Conservation (phyloP, 192 early-diverging fungal species). For the Chytriomyces confervae region DNA sequence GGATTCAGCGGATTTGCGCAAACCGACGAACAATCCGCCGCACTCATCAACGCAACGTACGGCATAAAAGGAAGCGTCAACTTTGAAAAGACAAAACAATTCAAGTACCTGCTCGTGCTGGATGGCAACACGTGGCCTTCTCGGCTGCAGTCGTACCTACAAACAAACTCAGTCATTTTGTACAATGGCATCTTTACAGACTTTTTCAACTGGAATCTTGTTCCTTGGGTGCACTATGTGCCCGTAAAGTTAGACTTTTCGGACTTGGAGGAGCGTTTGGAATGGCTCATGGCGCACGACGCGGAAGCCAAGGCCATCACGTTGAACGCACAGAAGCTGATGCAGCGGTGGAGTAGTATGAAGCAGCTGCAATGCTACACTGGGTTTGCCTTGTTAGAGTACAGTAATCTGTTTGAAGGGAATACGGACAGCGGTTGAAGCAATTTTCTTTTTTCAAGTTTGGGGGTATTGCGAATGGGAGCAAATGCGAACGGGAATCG, state of each 20-base stretch:
- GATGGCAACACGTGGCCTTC: slow-evolving; percentile 32
- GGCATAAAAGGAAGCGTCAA: slow-evolving; percentile 5
- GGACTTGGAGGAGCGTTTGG: slow-evolving; percentile 20
- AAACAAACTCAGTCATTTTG: slow-evolving; percentile 23
- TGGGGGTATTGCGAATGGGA: too few relatives aligned
- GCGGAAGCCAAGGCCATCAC: slow-evolving; percentile 9
- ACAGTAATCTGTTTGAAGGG: slow-evolving; percentile 6
- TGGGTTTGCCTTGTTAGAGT: slow-evolving; percentile 1
- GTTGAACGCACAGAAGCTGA: slow-evolving; percentile 10
- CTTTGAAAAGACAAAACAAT: slow-evolving; percentile 29
- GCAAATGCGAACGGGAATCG: too few relatives aligned
- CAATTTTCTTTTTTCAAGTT: too few relatives aligned
- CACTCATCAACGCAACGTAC: slow-evolving; percentile 19
- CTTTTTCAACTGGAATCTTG: slow-evolving; percentile 22
- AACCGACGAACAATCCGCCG: background rate
- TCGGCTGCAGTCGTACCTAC: slow-evolving; percentile 7
- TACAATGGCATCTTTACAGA: slow-evolving; percentile 23
- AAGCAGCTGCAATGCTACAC: slow-evolving; percentile 15
- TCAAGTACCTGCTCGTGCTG: slow-evolving; percentile 31
- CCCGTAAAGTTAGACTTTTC: slow-evolving; percentile 21
- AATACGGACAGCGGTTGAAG: too few relatives aligned
- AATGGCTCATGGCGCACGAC: slow-evolving; percentile 25
- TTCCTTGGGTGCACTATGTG: slow-evolving; percentile 27
- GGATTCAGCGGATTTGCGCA: slow-evolving; percentile 14
- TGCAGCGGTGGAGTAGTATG: background rate